These are phyloP conservation scores for Jacaranda copaia DNA, from an alignment of 257 asterid species.

Conservation along the genomic window DNA sequence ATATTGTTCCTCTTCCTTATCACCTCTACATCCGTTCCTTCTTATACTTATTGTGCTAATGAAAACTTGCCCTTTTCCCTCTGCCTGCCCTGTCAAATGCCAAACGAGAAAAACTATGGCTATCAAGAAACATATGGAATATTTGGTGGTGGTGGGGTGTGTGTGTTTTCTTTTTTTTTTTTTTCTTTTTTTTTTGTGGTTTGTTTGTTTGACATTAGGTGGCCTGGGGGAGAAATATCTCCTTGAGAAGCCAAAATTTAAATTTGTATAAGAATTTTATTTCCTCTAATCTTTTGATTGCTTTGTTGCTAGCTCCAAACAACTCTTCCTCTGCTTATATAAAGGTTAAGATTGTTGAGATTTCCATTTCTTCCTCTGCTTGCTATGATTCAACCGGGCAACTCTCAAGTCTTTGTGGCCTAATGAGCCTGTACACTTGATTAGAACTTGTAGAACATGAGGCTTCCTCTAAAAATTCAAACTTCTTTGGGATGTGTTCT, in stretches of 20 bases:
- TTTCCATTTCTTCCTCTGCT: conserved; percentile 2
- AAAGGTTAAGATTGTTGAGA: conserved; percentile 7
- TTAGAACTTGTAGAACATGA: conserved; percentile 26
- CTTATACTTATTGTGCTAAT: background rate
- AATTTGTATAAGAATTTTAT: background rate
- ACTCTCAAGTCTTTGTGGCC: conserved; percentile 11
- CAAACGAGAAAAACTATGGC: too few species aligned
- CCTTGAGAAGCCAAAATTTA: background rate
- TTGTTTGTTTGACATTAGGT: background rate
- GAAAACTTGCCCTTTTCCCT: background rate
- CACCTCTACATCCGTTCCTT: background rate
- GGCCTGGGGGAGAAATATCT: background rate
- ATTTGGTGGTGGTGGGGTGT: too few species aligned
- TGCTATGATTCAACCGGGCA: conserved; percentile 9
- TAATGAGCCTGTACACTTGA: conserved; percentile 10
- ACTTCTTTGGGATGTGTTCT: conserved; percentile 7
- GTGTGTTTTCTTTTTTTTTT: background rate
- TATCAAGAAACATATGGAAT: background rate
- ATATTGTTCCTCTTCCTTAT: background rate
- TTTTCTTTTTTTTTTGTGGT: too few species aligned
- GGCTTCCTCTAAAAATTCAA: background rate
- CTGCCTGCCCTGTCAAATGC: background rate
- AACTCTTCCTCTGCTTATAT: background rate
- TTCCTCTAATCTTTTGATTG: conserved; percentile 1
- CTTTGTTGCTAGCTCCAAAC: conserved; percentile 1